Evolutionary conservation across 768 basidiomycete genomes (phyloP), one percentile per base, ranked within the genome.

Genomic region (Mrakia hoshinonis): DNA sequence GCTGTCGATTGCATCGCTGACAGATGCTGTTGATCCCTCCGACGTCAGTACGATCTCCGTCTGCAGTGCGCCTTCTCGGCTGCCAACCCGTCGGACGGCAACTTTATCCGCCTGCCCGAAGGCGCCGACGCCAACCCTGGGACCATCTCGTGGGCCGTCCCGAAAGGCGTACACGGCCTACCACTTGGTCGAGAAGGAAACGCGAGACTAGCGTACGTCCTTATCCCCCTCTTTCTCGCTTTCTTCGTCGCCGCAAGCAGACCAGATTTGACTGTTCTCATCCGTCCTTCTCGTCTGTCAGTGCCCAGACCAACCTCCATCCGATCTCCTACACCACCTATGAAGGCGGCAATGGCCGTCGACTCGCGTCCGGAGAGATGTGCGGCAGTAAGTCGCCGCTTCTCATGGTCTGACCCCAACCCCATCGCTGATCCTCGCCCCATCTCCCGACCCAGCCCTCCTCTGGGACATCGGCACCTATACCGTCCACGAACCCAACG

Each of bases 291-390:
- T 20, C 22, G 5, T 51, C 22, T 31, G 34, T 29, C 55, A 60
- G 55, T 3, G 58, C 58, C 36, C 58, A 61, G 34, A 61, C 58
- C 18, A 61, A 36, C 36, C 34, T 61, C 18, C 58, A 61, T 61
- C 58, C 58, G 18, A 61, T 61, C 34, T 61, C 58, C 5, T 61
- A 61, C 58, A 61, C 58, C 18, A 61, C 58, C 34, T 61, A 61
- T 22, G 58, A 61, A 36, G 58, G 58, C 18, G 58, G 15, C 15
- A 31, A 61, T n/a, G 58, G 58, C 22, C 36, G 58, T 13, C 15
- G 34, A 22, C 58, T 61, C 22, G 13, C 34, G 2, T 36, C 58
- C 31, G 58, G 26, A 1, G 34, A 20, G 6, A 39, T 34, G 20
- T 61, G 58, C 10, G 58, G 58, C 9, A 61, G 58, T 61, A 36